Base-by-base conservation (phyloP, 192 early-diverging fungal species). In the Podila minutissima region DNA sequence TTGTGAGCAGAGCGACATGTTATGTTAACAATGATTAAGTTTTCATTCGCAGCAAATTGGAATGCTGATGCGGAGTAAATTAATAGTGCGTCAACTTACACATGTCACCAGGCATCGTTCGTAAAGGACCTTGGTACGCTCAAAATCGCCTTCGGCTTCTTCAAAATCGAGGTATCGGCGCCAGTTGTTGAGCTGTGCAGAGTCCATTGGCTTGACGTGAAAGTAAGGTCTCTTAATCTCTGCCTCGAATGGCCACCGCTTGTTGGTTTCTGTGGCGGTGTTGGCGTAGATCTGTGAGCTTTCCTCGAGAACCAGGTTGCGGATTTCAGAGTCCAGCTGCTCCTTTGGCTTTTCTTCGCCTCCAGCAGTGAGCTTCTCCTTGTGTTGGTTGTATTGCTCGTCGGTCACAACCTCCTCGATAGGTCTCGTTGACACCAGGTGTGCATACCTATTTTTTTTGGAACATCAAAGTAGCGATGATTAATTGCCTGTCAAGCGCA, bases 141-240 rank as follows among this genome's bases (percentile, higher is more conserved):
- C 70, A 19, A 82, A 69, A 59, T 93, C 88, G 2, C 87, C 88
- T 61, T 88, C 85, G 11, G 66, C 59, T 58, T 93, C 93, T 61
- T 93, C 91, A 84, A 92, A 94, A 68, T 93, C 91, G 49, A 94
- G 85, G 37, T 94, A 94, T 64, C 86, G 81, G 33, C 92, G 78
- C 93, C 93, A 94, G 67, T 93, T 94, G 32, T 64, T 70, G 6
- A 94, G 71, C 58, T 94, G 92, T 2, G 83, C 82, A 58, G 90
- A 85, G 76, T 94, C 93, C 67, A 94, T 84, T 0, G 92, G 90
- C 62, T 94, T 94, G 17, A 94, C 91, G 74, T 94, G 93, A 79
- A 94, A 94, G 70, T 94, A 94, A 19, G 92, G 87, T 38, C 93
- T 86, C 69, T 93, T 93, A 69, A 94, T 94, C 70, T 94, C 93